Evolutionary conservation across 1,284 basidiomycete species (phyloP).

Genomic region (Melampsora americana): DNA sequence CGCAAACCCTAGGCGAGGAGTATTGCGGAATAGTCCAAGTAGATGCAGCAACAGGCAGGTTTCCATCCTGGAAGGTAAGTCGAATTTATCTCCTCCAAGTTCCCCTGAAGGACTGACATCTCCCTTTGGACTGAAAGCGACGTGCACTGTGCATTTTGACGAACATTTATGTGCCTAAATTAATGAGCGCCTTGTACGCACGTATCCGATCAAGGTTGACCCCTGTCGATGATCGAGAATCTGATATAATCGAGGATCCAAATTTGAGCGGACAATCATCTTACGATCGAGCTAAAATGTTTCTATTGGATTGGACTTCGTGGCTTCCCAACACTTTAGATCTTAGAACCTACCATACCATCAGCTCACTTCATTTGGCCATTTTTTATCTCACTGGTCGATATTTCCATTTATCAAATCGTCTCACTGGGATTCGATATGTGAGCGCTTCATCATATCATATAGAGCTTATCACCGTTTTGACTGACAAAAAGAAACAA

Average conservation of each 20-base stretch:
- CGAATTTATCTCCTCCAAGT: background rate
- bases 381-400: conserved; percentile 55
- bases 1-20: conserved; percentile 56
- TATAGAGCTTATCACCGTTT: too few relatives aligned
- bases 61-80: conserved; percentile 50
- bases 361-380: conserved; percentile 54
- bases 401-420: conserved; percentile 55
- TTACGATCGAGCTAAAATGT: conserved; percentile 10
- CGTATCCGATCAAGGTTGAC: conserved; percentile 20
- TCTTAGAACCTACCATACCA: conserved; percentile 52
- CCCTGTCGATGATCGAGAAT: conserved; percentile 14
- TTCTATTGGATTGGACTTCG: conserved; percentile 18
- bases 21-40: conserved; percentile 55
- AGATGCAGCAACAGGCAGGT: conserved; percentile 48
- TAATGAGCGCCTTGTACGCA: conserved; percentile 13
- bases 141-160: conserved; percentile 19
- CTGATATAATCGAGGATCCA: background rate
- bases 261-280: conserved; percentile 40
- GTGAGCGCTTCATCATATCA: conserved; percentile 44
- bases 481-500: background rate
- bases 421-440: conserved; percentile 52
- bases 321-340: conserved; percentile 48
- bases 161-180: conserved; percentile 20
- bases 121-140: conserved; percentile 49
- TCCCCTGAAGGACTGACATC: conserved; percentile 20